phyloP scores from a whole-genome alignment of 306 rosid genomes.

The Acacia crassicarpa region DNA sequence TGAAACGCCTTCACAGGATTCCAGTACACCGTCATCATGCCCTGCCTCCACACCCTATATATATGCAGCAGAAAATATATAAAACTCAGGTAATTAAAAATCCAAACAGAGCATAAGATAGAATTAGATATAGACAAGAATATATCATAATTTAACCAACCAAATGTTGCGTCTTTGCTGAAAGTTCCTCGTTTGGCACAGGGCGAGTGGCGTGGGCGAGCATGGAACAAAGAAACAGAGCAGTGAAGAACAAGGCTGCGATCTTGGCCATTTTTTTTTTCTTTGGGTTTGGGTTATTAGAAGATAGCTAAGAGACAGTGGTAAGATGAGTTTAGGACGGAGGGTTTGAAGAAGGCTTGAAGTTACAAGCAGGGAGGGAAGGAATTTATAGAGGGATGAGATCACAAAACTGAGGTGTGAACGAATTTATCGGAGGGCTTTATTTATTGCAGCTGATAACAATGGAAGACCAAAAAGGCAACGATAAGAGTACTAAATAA shows the following conservation, averaged over 20 bases:
- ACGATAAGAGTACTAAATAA: neutral
- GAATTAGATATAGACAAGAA: neutral
- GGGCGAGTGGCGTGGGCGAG: slow-evolving; percentile 36
- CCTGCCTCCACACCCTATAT: slow-evolving; percentile 28
- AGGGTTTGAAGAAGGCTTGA: slow-evolving; percentile 19
- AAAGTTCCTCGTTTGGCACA: slow-evolving; percentile 28
- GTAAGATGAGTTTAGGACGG: neutral
- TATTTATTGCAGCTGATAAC: slow-evolving; percentile 23
- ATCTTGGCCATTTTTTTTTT: slow-evolving; percentile 34
- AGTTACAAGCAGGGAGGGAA: neutral
- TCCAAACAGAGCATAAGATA: neutral
- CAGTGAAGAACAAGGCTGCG: slow-evolving; percentile 32
- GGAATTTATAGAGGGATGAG: slow-evolving; percentile 39
- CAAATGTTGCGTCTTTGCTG: neutral
- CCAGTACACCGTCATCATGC: slow-evolving; percentile 14
- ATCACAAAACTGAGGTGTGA: slow-evolving; percentile 26
- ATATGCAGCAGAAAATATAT: neutral
- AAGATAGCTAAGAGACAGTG: neutral
- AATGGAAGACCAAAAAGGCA: neutral
- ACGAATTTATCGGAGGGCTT: neutral
- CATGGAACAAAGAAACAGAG: slow-evolving; percentile 36
- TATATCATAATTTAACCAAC: slow-evolving; percentile 6
- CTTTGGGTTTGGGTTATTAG: neutral
- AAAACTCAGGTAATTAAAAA: neutral
- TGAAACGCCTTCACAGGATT: slow-evolving; percentile 38